These are phyloP conservation scores for Yarrowia alimentaria DNA, from an alignment of 805 yeast species.

Conservation along the genomic window DNA sequence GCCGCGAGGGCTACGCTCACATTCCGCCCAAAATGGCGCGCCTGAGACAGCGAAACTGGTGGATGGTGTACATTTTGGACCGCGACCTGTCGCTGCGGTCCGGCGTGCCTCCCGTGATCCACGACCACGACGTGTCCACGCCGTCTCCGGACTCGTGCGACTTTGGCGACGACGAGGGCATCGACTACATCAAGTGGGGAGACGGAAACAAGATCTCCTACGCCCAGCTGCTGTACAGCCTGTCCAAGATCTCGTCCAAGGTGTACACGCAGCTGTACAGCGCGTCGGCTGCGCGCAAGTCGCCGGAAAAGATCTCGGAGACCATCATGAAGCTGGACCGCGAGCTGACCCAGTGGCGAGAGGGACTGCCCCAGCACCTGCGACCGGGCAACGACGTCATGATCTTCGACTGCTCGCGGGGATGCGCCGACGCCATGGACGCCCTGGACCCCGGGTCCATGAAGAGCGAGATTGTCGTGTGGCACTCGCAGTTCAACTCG, in stretches of 20 bases:
- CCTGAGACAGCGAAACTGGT: conserved; percentile 48
- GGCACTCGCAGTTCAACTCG: conserved; percentile 27
- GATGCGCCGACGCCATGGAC: neutral
- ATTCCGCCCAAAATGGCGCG: conserved; percentile 42
- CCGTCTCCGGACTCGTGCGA: conserved; percentile 27
- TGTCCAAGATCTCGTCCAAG: conserved; percentile 27
- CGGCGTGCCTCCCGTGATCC: conserved; percentile 51
- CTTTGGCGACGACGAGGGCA: conserved; percentile 6
- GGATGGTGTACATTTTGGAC: conserved; percentile 50
- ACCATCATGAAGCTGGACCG: conserved; percentile 30
- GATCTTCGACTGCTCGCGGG: conserved; percentile 16
- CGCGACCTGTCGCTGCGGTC: conserved; percentile 45
- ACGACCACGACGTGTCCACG: conserved; percentile 28
- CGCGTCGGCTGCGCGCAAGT: conserved; percentile 29
- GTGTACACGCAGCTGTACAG: conserved; percentile 30
- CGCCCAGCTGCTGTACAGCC: conserved; percentile 7
- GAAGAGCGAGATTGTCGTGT: conserved; percentile 10
- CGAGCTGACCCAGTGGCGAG: conserved; percentile 33
- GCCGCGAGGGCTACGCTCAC: conserved; percentile 46
- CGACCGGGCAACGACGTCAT: conserved; percentile 30
- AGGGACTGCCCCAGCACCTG: conserved; percentile 29
- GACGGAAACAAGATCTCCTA: conserved; percentile 10
- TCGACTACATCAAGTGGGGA: conserved; percentile 20
- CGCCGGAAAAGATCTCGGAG: conserved; percentile 29
- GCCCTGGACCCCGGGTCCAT: conserved; percentile 4